Base-by-base conservation (phyloP, 2,329 filamentous ascomycete genomes). In the Fusarium torreyae region DNA sequence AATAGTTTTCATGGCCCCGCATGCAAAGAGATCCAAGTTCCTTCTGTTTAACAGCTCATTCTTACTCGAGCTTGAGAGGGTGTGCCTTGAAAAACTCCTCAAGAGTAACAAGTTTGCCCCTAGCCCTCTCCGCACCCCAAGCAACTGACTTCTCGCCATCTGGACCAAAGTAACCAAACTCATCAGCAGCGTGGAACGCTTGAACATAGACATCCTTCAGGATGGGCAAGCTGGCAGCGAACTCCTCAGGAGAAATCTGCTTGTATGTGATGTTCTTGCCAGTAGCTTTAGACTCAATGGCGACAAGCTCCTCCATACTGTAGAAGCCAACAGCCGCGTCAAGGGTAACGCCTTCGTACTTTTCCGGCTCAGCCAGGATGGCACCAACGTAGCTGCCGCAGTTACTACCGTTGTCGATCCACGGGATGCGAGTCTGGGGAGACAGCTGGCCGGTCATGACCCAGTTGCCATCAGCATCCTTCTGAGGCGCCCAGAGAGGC, bases 401-500 rank as follows among this genome's bases (percentile, higher is more conserved):
- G 58, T 87, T 84, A 0, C 69, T 71, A 2, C 74, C 76, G 17
- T 80, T 79, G 58, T 85, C 83, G 55, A 87, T 78, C 39, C 83
- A 72, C 1, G 85, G 84, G 5, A 86, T 57, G 44, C 74, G 68
- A 1, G 78, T 74, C 15, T 75, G 73, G 33, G 63, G 73, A 22
- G 50, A 63, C 6, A 60, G 14, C 8, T 52, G 56, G 7, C 71
- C 54, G 75, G 63, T 6, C 55, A 77, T 28, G 17, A 72, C 62
- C 66, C 77, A 75, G 57, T 77, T 63, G 13, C 74, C 72, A 72
- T 77, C 80, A 1, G 75, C 69, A 8, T 71, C 73, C 28, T 69
- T 71, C 55, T 74, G 74, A 1, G 75, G 76, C 13, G 76, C 63
- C 68, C 79, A 72, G n/a, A 70, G 73, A 8, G 69, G 39, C 4